Evolutionary conservation across 148 eudicot genomes (phyloP).

Genomic region (Vaccinium vitisidaea): DNA sequence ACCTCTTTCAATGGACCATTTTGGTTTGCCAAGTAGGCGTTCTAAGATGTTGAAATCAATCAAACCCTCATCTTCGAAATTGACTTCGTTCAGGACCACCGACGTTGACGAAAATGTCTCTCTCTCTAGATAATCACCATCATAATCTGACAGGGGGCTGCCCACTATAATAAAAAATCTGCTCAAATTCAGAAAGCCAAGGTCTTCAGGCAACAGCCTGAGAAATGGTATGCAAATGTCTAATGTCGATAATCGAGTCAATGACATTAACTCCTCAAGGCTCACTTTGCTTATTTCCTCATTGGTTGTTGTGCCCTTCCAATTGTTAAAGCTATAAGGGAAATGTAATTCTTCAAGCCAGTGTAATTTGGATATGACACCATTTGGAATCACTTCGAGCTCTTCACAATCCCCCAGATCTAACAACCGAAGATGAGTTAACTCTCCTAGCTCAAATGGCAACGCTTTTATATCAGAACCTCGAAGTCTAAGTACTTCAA

Average conservation of each 20-base stretch:
- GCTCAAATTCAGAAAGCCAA: not conserved
- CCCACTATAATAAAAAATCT: not conserved
- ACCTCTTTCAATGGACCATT: not conserved
- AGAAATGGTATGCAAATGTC: not conserved
- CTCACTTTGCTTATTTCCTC: not conserved
- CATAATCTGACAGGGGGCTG: too few relatives aligned
- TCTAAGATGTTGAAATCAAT: not conserved
- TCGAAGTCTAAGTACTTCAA: constrained; percentile 7
- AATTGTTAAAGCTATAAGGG: not conserved
- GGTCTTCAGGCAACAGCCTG: not conserved
- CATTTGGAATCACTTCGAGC: not conserved
- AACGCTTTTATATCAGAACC: constrained; percentile 8
- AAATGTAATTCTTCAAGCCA: constrained; percentile 11
- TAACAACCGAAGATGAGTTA: not conserved
- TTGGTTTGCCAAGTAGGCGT: not conserved
- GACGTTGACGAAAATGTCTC: not conserved
- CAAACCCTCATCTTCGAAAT: not conserved
- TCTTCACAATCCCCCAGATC: not conserved
- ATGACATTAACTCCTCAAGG: not conserved
- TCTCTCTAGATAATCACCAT: not conserved
- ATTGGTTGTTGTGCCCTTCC: not conserved
- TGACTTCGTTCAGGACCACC: not conserved
- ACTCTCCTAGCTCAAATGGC: not conserved
- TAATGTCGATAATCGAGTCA: constrained; percentile 5
- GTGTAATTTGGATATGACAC: not conserved